These are phyloP conservation scores for Lecanicillium sp. DNA, from an alignment of 2,329 filamentous ascomycete species.

Conservation along the genomic window DNA sequence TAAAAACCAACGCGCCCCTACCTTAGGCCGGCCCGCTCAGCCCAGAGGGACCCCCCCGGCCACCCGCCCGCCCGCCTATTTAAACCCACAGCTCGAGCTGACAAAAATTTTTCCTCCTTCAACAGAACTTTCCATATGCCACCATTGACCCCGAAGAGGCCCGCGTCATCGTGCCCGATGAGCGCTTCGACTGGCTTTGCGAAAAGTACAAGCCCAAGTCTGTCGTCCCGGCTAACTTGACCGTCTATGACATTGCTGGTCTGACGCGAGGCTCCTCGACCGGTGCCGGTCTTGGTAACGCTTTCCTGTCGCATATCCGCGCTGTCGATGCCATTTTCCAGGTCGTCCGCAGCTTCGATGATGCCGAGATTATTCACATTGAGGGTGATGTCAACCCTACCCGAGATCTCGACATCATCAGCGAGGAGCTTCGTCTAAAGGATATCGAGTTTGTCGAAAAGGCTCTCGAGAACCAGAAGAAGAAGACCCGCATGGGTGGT, in stretches of 20 bases:
- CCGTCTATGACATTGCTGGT: conserved; percentile 97
- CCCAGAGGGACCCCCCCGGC: conserved; percentile 18
- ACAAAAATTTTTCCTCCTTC: conserved; percentile 26
- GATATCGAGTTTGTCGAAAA: conserved; percentile 99
- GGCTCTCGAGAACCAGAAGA: conserved; percentile 82
- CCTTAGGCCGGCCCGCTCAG: conserved; percentile 20
- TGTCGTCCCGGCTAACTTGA: conserved; percentile 91
- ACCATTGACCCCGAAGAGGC: conserved; percentile 99
- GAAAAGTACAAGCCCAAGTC: conserved; percentile 98
- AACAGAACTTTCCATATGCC: conserved; percentile 93
- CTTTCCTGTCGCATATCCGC: conserved; percentile 97
- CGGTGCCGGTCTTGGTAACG: conserved; percentile 93
- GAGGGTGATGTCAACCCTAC: conserved; percentile 97
- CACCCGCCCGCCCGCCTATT: conserved; percentile 10
- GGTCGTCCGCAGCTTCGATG: conserved; percentile 94
- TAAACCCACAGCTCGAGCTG: conserved; percentile 23
- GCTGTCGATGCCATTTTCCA: conserved; percentile 98
- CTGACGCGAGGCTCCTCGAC: conserved; percentile 93
- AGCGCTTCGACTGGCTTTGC: conserved; percentile 90
- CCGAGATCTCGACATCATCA: conserved; percentile 93
- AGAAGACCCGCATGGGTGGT: conserved; percentile 90
- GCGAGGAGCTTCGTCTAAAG: conserved; percentile 92
- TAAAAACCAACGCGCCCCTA: conserved; percentile 21
- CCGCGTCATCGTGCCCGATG: conserved; percentile 93
- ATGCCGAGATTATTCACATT: conserved; percentile 98